Evolutionary conservation across 2,329 filamentous ascomycete species (phyloP), one percentile per base, ranked within the genome.

Genomic region (Rhinocladiella similis): DNA sequence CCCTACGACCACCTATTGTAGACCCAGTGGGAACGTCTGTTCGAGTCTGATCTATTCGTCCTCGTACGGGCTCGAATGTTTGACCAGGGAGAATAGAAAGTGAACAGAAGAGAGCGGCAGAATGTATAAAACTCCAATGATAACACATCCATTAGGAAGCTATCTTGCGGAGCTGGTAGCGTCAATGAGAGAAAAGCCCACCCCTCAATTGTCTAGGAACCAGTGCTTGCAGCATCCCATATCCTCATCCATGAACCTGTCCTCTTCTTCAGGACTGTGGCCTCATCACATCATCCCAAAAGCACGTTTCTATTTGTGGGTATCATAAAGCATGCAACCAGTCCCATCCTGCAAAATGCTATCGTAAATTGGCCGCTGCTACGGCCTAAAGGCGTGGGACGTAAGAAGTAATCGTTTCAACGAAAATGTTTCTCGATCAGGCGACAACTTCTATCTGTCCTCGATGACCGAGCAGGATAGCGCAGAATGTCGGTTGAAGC

Each of bases 401-500:
- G 56, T 49, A 54, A 64, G 58, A 64, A 61, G 57, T 48, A 36
- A 57, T 62, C 57, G 54, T 57, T 50, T 43, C 41, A 53, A 39
- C 38, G 49, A 47, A 45, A 53, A 16, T 36, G 50, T 42, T 43
- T 50, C 45, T 39, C 48, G 22, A 43, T 53, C 55, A 27, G 50
- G 47, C 56, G 58, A 63, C 55, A 56, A 57, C 67, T 72, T 66
- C 68, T 69, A 71, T 69, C 67, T 66, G 65, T 72, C 69, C 70
- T 70, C 69, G 69, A 68, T 64, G 68, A 72, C 71, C 69, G 70
- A 69, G 68, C 70, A 71, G 72, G 71, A 72, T 70, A 71, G 69
- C 73, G 68, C 66, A 71, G 72, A 73, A 71, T 67, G 67, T 69
- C 67, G 70, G 68, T 67, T 68, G 69, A 67, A 66, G 66, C 68